Evolutionary conservation across 345 rosid species (phyloP).

Genomic region (Eucalyptus erythrocorys): DNA sequence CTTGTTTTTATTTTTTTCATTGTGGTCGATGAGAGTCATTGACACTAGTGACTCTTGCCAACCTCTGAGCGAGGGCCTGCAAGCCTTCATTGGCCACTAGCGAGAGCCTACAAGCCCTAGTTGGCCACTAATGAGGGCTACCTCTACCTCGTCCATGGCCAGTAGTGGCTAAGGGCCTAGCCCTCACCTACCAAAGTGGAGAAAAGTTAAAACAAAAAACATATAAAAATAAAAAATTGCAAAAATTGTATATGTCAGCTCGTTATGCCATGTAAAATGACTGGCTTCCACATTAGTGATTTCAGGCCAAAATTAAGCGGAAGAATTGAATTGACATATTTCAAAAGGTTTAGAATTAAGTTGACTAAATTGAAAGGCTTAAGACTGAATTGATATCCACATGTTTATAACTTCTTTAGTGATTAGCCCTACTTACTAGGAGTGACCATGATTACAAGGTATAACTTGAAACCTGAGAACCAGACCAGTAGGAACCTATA

Average conservation of each 20-base stretch:
- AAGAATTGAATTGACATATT: too few relatives aligned
- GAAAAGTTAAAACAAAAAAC: too few relatives aligned
- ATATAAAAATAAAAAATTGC: too few relatives aligned
- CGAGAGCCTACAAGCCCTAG: background rate
- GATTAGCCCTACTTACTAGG: background rate
- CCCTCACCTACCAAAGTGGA: background rate
- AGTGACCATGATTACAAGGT: too few relatives aligned
- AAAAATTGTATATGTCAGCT: background rate
- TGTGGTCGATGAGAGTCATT: too few relatives aligned
- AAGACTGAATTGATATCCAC: too few relatives aligned
- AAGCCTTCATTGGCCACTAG: background rate
- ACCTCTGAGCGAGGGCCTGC: background rate
- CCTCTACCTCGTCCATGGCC: background rate
- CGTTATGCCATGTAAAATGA: background rate
- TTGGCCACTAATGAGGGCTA: background rate
- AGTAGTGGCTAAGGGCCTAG: background rate
- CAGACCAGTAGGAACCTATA: too few relatives aligned
- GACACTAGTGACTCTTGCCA: background rate
- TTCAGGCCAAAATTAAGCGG: background rate
- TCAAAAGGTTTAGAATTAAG: too few relatives aligned
- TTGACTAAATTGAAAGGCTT: too few relatives aligned
- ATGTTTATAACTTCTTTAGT: background rate
- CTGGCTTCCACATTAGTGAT: too few relatives aligned
- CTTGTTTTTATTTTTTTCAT: too few relatives aligned
- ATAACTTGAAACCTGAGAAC: too few relatives aligned